Conservation (phyloP, 352 stramenopile genomes). For the Pythium pyrilobum region DNA sequence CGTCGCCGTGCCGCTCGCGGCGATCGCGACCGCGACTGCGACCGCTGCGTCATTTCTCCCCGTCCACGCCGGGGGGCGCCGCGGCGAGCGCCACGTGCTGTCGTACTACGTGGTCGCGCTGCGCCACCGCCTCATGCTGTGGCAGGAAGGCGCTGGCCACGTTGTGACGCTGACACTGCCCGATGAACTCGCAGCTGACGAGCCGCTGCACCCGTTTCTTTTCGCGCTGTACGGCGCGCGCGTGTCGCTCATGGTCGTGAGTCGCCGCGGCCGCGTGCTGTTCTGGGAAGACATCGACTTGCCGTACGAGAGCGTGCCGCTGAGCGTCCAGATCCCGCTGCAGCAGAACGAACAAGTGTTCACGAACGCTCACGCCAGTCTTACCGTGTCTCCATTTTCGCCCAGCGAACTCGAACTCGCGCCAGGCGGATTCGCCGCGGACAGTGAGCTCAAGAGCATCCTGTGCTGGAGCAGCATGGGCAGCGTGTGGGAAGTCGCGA, state of each 20-base stretch:
- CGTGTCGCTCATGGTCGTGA: conserved; percentile 66
- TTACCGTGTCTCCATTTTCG: conserved; percentile 10
- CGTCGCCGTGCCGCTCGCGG: conserved; percentile 12
- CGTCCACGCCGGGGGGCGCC: not conserved
- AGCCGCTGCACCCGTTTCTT: conserved; percentile 57
- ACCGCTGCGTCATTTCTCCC: not conserved
- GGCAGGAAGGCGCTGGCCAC: conserved; percentile 35
- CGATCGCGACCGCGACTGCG: not conserved
- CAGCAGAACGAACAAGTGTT: conserved; percentile 40
- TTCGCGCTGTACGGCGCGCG: conserved; percentile 58
- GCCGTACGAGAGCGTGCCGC: conserved; percentile 66
- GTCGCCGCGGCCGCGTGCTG: conserved; percentile 55
- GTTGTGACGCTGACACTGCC: conserved; percentile 48
- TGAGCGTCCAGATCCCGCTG: conserved; percentile 76
- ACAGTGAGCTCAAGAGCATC: conserved; percentile 38
- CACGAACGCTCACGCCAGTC: conserved; percentile 36
- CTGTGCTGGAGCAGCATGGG: conserved; percentile 78
- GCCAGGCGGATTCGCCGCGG: not conserved
- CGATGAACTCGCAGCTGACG: conserved; percentile 42
- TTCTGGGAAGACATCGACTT: conserved; percentile 83
- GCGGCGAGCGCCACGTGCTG: conserved; percentile 44
- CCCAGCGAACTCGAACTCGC: conserved; percentile 12
- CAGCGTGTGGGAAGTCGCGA: conserved; percentile 73
- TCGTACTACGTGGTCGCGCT: conserved; percentile 55
- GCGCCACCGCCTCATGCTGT: conserved; percentile 58